These are phyloP conservation scores for Logfia minima DNA, from an alignment of 129 eudicot species.

Conservation along the genomic window DNA sequence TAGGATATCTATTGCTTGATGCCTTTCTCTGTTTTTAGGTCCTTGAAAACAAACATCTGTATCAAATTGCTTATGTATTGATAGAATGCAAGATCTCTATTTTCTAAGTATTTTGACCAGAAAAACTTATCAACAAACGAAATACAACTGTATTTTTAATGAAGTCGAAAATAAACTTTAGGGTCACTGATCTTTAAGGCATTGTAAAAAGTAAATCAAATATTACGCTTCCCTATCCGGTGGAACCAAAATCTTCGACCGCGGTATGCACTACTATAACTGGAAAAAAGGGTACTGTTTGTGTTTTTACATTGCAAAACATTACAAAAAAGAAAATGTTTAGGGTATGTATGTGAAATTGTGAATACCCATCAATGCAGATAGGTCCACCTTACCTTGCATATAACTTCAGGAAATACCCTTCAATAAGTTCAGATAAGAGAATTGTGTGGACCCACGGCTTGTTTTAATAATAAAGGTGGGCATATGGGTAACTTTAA, in stretches of 20 bases:
- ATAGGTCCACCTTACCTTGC: not conserved
- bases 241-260: not conserved
- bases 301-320: not conserved
- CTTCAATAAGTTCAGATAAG: not conserved
- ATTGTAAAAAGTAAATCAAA: not conserved
- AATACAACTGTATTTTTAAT: not conserved
- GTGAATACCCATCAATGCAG: not conserved
- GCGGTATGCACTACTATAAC: not conserved
- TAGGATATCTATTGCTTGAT: constrained; percentile 66
- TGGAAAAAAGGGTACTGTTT: not conserved
- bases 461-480: not conserved
- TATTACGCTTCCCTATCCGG: not conserved
- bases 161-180: not conserved
- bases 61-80: constrained; percentile 82
- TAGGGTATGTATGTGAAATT: not conserved
- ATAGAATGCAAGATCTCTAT: constrained; percentile 23
- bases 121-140: not conserved
- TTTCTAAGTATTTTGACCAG: constrained; percentile 12
- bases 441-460: not conserved
- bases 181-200: not conserved
- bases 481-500: not conserved
- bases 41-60: constrained; percentile 87
- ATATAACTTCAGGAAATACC: not conserved
- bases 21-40: constrained; percentile 97
- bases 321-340: not conserved